Conservation (phyloP, 768 basidiomycete species). For the Tricholomella constricta region DNA sequence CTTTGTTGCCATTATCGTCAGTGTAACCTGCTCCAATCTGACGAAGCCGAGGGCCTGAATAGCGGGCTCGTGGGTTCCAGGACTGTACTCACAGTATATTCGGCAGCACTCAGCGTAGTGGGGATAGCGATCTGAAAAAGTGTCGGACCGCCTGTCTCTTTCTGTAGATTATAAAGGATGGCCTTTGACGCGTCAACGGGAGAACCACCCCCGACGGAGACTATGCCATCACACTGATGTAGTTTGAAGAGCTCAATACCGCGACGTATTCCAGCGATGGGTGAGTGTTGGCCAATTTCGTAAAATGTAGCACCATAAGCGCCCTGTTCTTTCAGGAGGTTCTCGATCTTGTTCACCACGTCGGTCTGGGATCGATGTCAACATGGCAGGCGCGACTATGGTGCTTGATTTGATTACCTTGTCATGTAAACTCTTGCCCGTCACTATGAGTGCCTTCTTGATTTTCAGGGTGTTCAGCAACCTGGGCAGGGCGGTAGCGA, state of each 20-base stretch:
- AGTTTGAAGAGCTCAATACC: constrained; percentile 59
- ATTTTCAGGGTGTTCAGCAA: constrained; percentile 54
- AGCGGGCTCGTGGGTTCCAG: not conserved
- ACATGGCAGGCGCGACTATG: not conserved
- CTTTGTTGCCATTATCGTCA: constrained; percentile 68
- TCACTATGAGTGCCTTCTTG: constrained; percentile 70
- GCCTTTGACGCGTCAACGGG: constrained; percentile 80
- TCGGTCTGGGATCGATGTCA: constrained; percentile 47
- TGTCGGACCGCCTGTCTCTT: constrained; percentile 53
- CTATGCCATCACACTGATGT: constrained; percentile 63
- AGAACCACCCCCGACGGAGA: constrained; percentile 79
- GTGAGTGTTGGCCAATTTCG: constrained; percentile 74
- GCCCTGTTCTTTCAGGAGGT: constrained; percentile 53
- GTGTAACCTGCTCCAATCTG: constrained; percentile 73
- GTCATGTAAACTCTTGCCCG: constrained; percentile 65
- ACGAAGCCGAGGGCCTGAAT: not conserved
- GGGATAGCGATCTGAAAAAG: constrained; percentile 77
- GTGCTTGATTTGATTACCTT: constrained; percentile 45
- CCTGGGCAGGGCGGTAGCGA: constrained; percentile 63
- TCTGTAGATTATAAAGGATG: constrained; percentile 62
- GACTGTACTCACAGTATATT: constrained; percentile 55
- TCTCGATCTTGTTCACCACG: constrained; percentile 56
- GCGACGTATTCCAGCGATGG: constrained; percentile 62
- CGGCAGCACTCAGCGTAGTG: constrained; percentile 79
- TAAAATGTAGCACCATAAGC: constrained; percentile 72